Conservation (phyloP, 208 protist genomes). For the Trichomonas tenax region DNA sequence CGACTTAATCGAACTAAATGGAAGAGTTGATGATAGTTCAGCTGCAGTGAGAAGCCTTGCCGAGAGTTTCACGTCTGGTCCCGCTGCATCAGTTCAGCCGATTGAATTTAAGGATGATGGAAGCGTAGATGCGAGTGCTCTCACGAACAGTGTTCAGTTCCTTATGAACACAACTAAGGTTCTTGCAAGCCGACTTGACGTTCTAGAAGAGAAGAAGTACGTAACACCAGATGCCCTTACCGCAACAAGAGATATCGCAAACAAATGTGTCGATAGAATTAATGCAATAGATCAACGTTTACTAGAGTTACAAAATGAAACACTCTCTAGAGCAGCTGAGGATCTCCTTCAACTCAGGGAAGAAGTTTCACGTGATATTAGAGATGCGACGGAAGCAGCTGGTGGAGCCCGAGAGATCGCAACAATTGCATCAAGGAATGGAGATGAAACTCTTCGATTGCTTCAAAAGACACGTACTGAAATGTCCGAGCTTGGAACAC, state of each 20-base stretch:
- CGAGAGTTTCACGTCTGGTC: background rate
- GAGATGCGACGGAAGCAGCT: background rate
- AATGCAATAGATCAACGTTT: background rate
- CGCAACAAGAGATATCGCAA: background rate
- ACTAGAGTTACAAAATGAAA: background rate
- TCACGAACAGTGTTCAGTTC: background rate
- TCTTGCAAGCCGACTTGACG: background rate
- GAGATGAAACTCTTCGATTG: background rate
- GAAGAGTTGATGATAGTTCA: background rate
- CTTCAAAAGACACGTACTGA: background rate
- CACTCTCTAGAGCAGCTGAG: background rate
- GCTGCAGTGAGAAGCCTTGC: background rate
- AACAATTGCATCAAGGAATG: background rate
- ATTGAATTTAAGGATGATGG: background rate
- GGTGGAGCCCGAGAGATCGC: background rate
- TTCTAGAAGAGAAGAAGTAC: background rate
- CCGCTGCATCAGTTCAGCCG: too few species aligned
- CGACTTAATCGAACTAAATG: background rate
- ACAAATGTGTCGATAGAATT: background rate
- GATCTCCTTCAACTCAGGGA: background rate
- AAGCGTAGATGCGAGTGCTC: background rate
- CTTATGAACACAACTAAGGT: background rate
- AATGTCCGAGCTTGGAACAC: background rate
- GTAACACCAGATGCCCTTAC: background rate
- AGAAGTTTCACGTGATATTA: background rate